Base-by-base conservation (phyloP, 2,329 filamentous ascomycete genomes). In the Ceratocystis albifundus region DNA sequence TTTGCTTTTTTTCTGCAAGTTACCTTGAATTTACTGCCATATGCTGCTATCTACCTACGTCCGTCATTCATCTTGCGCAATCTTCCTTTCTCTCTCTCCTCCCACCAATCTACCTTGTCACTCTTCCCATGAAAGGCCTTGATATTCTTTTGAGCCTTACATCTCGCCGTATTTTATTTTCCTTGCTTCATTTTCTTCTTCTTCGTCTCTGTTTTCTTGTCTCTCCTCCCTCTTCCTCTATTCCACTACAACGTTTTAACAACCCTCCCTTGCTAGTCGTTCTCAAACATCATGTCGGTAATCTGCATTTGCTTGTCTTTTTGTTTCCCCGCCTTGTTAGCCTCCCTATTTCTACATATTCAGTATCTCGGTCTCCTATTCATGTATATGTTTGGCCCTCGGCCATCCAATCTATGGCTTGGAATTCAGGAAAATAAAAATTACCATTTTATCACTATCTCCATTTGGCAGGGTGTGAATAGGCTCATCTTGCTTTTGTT, bases 11-110 rank as follows among this genome's bases (percentile, higher is more conserved):
- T 32, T 62, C 66, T 65, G 8, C 12, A 41, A 3, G 36, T 12
- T 41, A 41, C 36, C 36, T 41, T 41, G 1, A 5, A 15, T 15
- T 10, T 63, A 7, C 22, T 46, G 4, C 36, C 10, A 6, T 36
- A 32, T 46, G 25, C n/a, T 17, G 22, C 32, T 3, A 61, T 66
- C 67, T 59, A 66, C 66, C 62, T 66, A 30, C 28, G 61, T 62
- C 45, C 61, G 15, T n/a, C 32, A 17, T 53, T 41, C 41, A 65
- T n/a, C 4, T 41, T n/a, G 20, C 64, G 67, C 45, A 36, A 57
- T 69, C 62, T 64, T 57, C 65, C 53, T 64, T 57, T 65, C 53
- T 65, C 64, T 44, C 50, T 48, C 61, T 65, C 48, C 36, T 64
- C 36, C 44, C 17, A 59, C 36, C n/a, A 61, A 20, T 7, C 36